Percentiles rank a stretch among this genome's conserved stretches.
Conservation (phyloP, 345 rosid genomes). For the Salix suchowensis region DNA sequence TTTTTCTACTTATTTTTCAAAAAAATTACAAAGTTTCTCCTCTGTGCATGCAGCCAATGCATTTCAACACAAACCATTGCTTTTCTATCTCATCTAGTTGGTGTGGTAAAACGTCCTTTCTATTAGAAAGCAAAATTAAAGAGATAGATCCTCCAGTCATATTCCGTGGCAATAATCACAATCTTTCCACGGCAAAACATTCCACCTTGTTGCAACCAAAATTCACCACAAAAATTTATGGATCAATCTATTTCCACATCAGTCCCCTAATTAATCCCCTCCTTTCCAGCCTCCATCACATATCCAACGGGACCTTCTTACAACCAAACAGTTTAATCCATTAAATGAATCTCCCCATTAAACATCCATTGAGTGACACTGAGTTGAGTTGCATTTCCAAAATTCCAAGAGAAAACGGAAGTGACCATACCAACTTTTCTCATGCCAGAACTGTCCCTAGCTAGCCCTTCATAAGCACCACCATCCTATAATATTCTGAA, state of each 20-base stretch:
- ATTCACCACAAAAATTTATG: slow-evolving; percentile 19
- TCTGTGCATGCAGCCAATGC: background rate
- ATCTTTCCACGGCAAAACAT: slow-evolving; percentile 20
- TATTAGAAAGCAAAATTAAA: slow-evolving; percentile 10
- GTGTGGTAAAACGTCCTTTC: slow-evolving; percentile 16
- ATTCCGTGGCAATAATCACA: slow-evolving; percentile 18
- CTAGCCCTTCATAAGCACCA: slow-evolving; percentile 39
- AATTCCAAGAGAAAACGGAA: background rate
- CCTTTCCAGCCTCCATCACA: background rate
- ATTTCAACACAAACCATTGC: slow-evolving; percentile 15
- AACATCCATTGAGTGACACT: background rate
- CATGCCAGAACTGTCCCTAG: slow-evolving; percentile 23
- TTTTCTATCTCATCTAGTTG: background rate
- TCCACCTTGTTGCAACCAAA: slow-evolving; percentile 8
- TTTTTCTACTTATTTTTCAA: too few relatives aligned
- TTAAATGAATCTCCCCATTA: background rate
- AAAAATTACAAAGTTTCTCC: too few relatives aligned
- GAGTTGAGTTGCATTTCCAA: slow-evolving; percentile 9
- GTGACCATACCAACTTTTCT: slow-evolving; percentile 5
- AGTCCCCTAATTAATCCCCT: background rate
- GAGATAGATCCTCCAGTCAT: slow-evolving; percentile 4
- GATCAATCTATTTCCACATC: background rate
- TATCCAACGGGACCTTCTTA: too few relatives aligned
- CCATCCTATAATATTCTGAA: background rate
- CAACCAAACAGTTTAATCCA: background rate